Conservation (phyloP, 345 rosid species). For the Brassica juncea region DNA sequence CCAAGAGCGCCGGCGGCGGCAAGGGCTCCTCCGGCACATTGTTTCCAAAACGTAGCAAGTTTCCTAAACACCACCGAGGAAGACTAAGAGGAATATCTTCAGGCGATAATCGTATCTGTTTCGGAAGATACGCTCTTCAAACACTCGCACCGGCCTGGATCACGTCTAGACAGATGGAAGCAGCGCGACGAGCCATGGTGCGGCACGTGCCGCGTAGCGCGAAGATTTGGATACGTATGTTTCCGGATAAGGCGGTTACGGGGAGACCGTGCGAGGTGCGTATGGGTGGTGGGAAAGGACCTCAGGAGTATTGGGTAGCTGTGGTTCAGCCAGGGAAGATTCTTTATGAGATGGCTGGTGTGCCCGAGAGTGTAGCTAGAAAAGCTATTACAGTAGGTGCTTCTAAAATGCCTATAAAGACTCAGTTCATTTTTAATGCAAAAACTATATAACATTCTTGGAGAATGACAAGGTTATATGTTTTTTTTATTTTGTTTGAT, state of each 20-base stretch:
- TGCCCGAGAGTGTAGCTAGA: background rate
- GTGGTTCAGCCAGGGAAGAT: background rate
- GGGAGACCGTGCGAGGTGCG: background rate
- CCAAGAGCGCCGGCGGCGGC: background rate
- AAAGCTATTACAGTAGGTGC: background rate
- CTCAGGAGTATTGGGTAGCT: background rate
- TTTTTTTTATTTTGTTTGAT: background rate
- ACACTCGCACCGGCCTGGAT: constrained; percentile 30
- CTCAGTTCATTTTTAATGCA: background rate
- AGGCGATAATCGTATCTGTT: background rate
- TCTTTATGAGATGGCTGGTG: constrained; percentile 5
- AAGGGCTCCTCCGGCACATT: background rate
- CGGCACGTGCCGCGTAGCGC: background rate
- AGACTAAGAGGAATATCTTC: constrained; percentile 26
- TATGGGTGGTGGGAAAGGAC: constrained; percentile 10
- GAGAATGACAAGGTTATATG: background rate
- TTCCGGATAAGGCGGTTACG: background rate
- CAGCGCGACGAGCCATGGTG: background rate
- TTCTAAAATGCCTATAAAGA: background rate
- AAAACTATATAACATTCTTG: constrained; percentile 1
- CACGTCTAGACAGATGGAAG: constrained; percentile 27
- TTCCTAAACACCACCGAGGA: constrained; percentile 10
- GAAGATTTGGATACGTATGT: background rate
- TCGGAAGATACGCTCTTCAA: constrained; percentile 25
- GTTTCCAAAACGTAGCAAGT: background rate